Evolutionary conservation across 805 yeast species (phyloP), one percentile per base, ranked within the genome.

Genomic region (Ogataea ramenticola): DNA sequence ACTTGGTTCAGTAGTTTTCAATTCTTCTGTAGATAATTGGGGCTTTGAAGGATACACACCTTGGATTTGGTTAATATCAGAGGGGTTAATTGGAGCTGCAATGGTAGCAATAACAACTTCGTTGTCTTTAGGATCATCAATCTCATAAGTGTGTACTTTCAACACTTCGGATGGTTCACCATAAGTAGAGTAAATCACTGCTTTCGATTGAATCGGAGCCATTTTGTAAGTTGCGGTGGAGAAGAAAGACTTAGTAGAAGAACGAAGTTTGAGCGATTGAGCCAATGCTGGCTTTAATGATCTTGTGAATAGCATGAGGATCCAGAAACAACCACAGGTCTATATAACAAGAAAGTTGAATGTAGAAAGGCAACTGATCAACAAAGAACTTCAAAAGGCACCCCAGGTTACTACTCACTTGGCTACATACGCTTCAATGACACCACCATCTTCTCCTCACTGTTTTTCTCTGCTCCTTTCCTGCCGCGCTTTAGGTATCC

Each of bases 21-120:
- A 79, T 40, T 64, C 78, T 39, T 64, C 78, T 5, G 61, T 55
- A 22, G 74, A 69, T 45, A 80, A 71, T 36, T 70, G 77, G 0
- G 96, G 95, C 45, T 71, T 75, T 11, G 88, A 75, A 1, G 96
- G 95, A 53, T 90, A 90, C 0, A 82, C 86, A 19, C 96, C 97
- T 59, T 81, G 86, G 35, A 82, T 69, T 61, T 89, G 96, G 57
- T 84, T 84, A 58, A 87, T 69, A 59, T 90, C 98, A 0, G 96
- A 84, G 0, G 97, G 97, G 57, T 90, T 90, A 49, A 90, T 72
- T 1, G 97, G 96, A 49, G 85, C 77, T 0, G 95, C 96, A 33
- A 89, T 58, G 1, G 88, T 65, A 54, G 80, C 74, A 44, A 87
- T 60, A n/a, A 87, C 65, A 14, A 87, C 68, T 43, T 81, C 67